These are phyloP conservation scores for Pichia sp. DNA, from an alignment of 1,139 yeast species.

Conservation along the genomic window DNA sequence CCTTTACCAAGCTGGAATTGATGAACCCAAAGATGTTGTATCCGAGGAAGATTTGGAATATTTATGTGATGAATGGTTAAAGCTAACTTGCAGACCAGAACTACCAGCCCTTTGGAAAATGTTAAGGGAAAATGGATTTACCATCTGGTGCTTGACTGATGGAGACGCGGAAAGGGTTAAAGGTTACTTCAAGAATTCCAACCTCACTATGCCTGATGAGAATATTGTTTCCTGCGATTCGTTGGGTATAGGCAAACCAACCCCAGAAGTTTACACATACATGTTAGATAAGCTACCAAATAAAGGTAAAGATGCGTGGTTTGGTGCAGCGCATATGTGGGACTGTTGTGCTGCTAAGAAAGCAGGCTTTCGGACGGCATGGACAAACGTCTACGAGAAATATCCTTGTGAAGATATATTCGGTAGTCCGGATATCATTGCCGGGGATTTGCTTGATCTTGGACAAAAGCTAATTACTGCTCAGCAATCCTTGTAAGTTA, in stretches of 20 bases:
- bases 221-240: slow-evolving; percentile 23
- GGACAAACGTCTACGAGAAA: slow-evolving; percentile 22
- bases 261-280: slow-evolving; percentile 19
- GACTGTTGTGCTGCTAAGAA: slow-evolving; percentile 23
- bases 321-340: slow-evolving; percentile 26
- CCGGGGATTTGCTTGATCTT: slow-evolving; percentile 20
- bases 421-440: slow-evolving; percentile 22
- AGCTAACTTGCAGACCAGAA: slow-evolving; percentile 21
- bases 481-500: no score
- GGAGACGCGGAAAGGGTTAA: slow-evolving; percentile 21
- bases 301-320: slow-evolving; percentile 18
- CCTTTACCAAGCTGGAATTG: slow-evolving; percentile 19
- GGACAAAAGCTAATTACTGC: slow-evolving; percentile 21
- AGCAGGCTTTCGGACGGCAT: slow-evolving; percentile 23
- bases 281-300: slow-evolving; percentile 25
- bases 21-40: slow-evolving; percentile 19
- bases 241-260: slow-evolving; percentile 23
- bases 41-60: slow-evolving; percentile 20
- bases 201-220: slow-evolving; percentile 19
- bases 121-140: slow-evolving; percentile 21
- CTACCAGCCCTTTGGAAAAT: slow-evolving; percentile 17
- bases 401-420: slow-evolving; percentile 22
- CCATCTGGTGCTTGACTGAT: slow-evolving; percentile 23
- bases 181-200: slow-evolving; percentile 19
- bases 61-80: slow-evolving; percentile 17